phyloP scores from a whole-genome alignment of 495 filamentous ascomycete species.

The Xylaria nigripes region DNA sequence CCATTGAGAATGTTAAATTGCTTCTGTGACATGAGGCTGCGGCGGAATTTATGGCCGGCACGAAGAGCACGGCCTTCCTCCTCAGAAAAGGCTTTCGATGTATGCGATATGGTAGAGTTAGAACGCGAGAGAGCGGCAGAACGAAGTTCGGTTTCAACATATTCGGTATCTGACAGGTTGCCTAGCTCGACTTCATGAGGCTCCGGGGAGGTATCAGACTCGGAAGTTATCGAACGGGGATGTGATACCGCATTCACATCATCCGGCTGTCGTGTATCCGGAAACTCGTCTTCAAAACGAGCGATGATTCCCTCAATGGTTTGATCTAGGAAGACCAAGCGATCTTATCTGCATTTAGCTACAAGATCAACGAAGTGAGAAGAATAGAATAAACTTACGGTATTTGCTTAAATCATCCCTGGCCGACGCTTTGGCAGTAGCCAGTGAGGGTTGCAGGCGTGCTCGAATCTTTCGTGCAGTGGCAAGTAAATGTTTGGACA shows the following conservation, averaged over 20 bases:
- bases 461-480: conserved; percentile 81
- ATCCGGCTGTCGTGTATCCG: conserved; percentile 65
- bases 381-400: conserved; percentile 46
- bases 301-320: conserved; percentile 86
- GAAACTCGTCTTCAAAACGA: conserved; percentile 93
- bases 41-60: conserved; percentile 70
- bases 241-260: conserved; percentile 29
- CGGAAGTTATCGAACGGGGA: conserved; percentile 32
- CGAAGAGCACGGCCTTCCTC: conserved; percentile 89
- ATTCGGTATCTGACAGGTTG: conserved; percentile 32
- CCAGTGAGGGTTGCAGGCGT: conserved; percentile 75
- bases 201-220: conserved; percentile 16
- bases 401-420: conserved; percentile 58
- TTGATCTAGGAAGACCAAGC: conserved; percentile 80
- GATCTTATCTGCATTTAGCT: conserved; percentile 44
- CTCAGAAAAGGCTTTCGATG: conserved; percentile 66
- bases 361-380: neutral
- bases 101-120: conserved; percentile 70
- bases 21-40: conserved; percentile 43
- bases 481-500: conserved; percentile 79
- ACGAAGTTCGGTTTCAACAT: conserved; percentile 29
- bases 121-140: conserved; percentile 51
- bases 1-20: conserved; percentile 36
- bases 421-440: conserved; percentile 52
- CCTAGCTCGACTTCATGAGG: conserved; percentile 22